Conservation (phyloP, 2,329 filamentous ascomycete genomes). For the Colletotrichum sp. region DNA sequence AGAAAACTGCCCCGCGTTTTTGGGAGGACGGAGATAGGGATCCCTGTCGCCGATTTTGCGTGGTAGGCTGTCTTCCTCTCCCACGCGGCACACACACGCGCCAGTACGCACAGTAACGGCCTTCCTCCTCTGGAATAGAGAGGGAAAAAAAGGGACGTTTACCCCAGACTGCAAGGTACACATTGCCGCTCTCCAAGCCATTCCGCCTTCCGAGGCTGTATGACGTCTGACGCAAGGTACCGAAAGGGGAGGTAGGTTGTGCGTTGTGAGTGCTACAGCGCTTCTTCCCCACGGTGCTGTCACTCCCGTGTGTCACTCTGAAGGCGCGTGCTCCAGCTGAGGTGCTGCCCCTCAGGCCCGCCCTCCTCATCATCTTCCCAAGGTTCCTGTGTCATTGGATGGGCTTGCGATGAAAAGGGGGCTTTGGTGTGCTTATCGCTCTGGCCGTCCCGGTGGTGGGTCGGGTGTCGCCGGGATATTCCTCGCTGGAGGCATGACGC, state of each 20-base stretch:
- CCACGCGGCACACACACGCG: background rate
- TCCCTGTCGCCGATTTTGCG: background rate
- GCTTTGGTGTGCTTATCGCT: background rate
- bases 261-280: background rate
- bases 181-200: background rate
- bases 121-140: background rate
- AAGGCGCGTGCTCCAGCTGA: background rate
- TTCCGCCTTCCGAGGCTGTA: background rate
- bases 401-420: background rate
- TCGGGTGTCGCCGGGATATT: background rate
- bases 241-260: background rate
- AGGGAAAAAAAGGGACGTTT: background rate
- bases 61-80: background rate
- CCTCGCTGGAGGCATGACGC: background rate
- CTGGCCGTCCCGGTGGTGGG: background rate
- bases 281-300: background rate
- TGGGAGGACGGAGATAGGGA: background rate
- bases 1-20: slow-evolving; percentile 5
- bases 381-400: background rate
- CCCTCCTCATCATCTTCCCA: background rate
- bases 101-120: background rate
- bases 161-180: background rate
- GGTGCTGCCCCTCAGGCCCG: background rate
- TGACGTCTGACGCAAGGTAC: background rate
- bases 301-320: background rate